These are phyloP conservation scores for Apiospora aurea DNA, from an alignment of 2,329 filamentous ascomycete species.

Conservation along the genomic window DNA sequence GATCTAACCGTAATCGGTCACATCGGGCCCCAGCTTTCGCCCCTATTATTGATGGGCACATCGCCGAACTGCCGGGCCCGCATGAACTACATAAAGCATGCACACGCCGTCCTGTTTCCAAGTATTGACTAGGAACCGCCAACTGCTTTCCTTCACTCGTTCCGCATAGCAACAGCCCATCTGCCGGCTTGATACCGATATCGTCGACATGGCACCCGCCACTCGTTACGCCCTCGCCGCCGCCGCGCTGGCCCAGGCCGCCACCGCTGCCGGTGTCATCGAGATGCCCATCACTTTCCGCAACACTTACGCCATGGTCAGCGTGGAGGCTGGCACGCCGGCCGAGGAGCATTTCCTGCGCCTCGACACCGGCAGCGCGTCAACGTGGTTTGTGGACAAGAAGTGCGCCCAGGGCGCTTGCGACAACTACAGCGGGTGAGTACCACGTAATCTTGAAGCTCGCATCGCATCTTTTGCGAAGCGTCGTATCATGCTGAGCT, in stretches of 20 bases:
- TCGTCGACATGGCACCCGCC: neutral
- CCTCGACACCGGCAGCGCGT: slow-evolving; percentile 46
- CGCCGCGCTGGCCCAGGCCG: slow-evolving; percentile 16
- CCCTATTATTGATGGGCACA: neutral
- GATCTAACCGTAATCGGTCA: neutral
- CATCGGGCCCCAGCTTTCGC: neutral
- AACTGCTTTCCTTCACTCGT: neutral
- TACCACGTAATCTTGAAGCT: neutral
- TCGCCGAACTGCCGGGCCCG: neutral
- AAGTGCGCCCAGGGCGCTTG: slow-evolving; percentile 38
- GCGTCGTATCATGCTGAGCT: neutral
- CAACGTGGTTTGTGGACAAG: slow-evolving; percentile 43
- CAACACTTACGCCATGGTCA: slow-evolving; percentile 25
- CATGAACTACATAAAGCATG: neutral
- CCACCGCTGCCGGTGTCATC: slow-evolving; percentile 4
- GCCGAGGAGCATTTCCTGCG: slow-evolving; percentile 37
- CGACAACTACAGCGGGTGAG: slow-evolving; percentile 35
- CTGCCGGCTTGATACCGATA: neutral
- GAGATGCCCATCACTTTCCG: slow-evolving; percentile 16
- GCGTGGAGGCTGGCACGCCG: slow-evolving; percentile 40
- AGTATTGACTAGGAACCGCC: neutral
- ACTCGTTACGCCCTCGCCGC: neutral
- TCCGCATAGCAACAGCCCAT: neutral
- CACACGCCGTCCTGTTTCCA: neutral
- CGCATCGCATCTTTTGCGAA: neutral